Evolutionary conservation across 208 protist genomes (phyloP), one percentile per base, ranked within the genome.

Genomic region (Acanthamoeba sp.): DNA sequence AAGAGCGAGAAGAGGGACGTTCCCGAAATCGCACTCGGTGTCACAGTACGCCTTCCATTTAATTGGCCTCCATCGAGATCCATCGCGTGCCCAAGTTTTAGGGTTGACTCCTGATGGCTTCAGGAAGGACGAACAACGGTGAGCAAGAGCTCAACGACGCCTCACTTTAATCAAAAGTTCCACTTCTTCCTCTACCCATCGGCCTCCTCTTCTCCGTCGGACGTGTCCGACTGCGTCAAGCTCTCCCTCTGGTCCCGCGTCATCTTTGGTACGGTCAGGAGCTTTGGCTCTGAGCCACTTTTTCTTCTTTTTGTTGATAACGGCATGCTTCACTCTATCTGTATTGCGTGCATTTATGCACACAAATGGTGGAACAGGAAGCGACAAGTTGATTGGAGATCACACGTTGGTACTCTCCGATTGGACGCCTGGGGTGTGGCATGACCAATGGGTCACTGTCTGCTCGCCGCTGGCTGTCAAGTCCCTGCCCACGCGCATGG

Each of bases 191-290:
- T 82, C 36, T 82, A 48, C 24, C 71, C 71, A 6, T 82, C 71
- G 0, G 71, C 71, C 22, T 82, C 71, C 36, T 82, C 62, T 2
- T 71, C 62, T 29, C 14, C 62, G n/a, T 50, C 71, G 4, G 71
- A 82, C 40, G 71, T 82, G 36, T 38, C 71, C 20, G 71, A 82
- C 71, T 82, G 71, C 71, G 71, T 82, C 71, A 82, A 82, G 71
- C 40, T 82, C 14, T 50, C 71, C 71, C 71, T 82, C 22, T 82
- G 71, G 71, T 40, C 71, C 18, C 34, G 20, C 34, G 22, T 29
- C 27, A 40, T 82, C 24, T 82, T 82, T 18, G 71, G 71, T 82
- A 40, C 34, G 20, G n/a, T n/a, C n/a, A n/a, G n/a, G n/a, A n/a
- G n/a, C n/a, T n/a, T n/a, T n/a, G n/a, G n/a, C n/a, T n/a, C n/a